These are phyloP conservation scores for Colletotrichum cordylinicola DNA, from an alignment of 2,329 filamentous ascomycete genomes.

Conservation along the genomic window DNA sequence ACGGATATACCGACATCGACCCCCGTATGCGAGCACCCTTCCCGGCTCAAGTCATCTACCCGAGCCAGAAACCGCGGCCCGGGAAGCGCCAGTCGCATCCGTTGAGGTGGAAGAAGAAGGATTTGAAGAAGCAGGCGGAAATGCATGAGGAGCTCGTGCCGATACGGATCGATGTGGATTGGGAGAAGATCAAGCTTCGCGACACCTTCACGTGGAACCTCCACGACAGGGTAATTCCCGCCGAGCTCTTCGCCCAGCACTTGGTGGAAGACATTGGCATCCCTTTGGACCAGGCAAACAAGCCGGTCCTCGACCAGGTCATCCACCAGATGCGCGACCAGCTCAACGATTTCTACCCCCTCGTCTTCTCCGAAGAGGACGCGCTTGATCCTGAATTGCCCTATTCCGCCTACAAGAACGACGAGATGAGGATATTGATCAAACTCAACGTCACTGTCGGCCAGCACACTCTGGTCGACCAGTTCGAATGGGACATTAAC, in stretches of 20 bases:
- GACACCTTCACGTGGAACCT: constrained; percentile 99
- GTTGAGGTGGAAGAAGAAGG: constrained; percentile 78
- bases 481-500: constrained; percentile 99
- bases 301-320: constrained; percentile 67
- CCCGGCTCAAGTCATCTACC: constrained; percentile 69
- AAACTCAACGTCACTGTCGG: constrained; percentile 99
- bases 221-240: constrained; percentile 82
- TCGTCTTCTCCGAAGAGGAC: constrained; percentile 88
- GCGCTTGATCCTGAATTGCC: constrained; percentile 88
- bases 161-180: constrained; percentile 89
- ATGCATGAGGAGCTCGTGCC: constrained; percentile 92
- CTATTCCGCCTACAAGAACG: constrained; percentile 95
- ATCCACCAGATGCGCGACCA: constrained; percentile 82
- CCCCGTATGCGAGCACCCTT: constrained; percentile 18
- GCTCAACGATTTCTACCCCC: constrained; percentile 90
- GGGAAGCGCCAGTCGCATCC: constrained; percentile 78
- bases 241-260: constrained; percentile 85
- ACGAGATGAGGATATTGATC: constrained; percentile 96
- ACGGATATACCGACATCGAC: constrained; percentile 75
- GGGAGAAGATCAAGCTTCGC: constrained; percentile 92
- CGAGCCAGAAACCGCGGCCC: constrained; percentile 74
- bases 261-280: constrained; percentile 90
- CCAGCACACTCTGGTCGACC: constrained; percentile 90
- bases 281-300: constrained; percentile 62
- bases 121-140: constrained; percentile 85